Evolutionary conservation across 257 asterid genomes (phyloP).

Genomic region (Solanum corneliomulleri): DNA sequence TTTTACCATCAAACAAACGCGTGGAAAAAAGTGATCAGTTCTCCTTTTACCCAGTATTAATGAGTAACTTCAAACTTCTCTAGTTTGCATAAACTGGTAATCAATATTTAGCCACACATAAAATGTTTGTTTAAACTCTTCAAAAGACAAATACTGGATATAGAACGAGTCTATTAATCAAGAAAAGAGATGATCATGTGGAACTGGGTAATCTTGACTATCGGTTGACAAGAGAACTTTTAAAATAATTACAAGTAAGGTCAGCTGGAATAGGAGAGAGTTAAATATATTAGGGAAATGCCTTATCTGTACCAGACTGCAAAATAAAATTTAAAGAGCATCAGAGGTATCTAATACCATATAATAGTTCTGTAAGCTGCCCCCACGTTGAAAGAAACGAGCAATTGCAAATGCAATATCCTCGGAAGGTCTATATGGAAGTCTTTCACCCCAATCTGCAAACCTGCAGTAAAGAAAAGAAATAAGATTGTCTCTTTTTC

Average conservation of each 20-base stretch:
- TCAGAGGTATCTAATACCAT: conserved; percentile 41
- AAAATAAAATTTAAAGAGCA: neutral
- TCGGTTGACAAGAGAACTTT: neutral
- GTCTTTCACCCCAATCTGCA: conserved; percentile 77
- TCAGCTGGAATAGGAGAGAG: neutral
- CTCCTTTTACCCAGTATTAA: neutral
- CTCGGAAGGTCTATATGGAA: conserved; percentile 81
- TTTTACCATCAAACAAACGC: neutral
- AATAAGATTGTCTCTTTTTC: neutral
- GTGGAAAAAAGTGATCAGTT: neutral
- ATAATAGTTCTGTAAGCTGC: conserved; percentile 86
- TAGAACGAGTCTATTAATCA: neutral
- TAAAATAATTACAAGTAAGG: neutral
- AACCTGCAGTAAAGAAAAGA: conserved; percentile 39
- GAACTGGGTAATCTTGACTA: neutral
- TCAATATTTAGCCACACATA: neutral
- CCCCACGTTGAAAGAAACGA: conserved; percentile 95
- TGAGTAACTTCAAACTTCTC: neutral
- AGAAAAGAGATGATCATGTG: neutral
- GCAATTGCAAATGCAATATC: conserved; percentile 97
- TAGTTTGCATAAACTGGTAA: neutral
- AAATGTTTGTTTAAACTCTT: neutral
- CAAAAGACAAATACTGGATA: neutral
- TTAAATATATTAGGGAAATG: neutral
- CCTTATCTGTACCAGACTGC: neutral